Conservation (phyloP, 2,329 filamentous ascomycete species). For the Lasiodiplodia theobromae region DNA sequence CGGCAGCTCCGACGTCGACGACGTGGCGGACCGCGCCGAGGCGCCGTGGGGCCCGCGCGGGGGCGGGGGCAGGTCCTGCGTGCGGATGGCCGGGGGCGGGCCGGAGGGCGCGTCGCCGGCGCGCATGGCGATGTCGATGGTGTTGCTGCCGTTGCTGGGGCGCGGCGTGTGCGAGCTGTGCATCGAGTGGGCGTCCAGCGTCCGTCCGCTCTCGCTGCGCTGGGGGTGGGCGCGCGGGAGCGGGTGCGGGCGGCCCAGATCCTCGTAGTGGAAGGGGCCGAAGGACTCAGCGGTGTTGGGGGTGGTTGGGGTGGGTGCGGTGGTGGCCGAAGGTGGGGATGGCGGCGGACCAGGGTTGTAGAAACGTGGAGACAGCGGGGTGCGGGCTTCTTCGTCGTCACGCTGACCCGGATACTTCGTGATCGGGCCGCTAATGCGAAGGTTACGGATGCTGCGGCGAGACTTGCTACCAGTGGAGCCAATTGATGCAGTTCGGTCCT, state of each 20-base stretch:
- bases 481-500: constrained; percentile 46
- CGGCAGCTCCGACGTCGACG: constrained; percentile 41
- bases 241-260: constrained; percentile 42
- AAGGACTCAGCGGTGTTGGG: constrained; percentile 40
- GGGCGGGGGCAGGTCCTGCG: constrained; percentile 4
- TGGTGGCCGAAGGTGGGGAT: constrained; percentile 47
- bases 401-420: constrained; percentile 51
- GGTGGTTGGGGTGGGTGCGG: constrained; percentile 36
- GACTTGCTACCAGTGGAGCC: constrained; percentile 48
- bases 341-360: constrained; percentile 63
- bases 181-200: constrained; percentile 17
- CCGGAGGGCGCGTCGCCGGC: constrained; percentile 13
- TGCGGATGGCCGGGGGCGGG: constrained; percentile 20
- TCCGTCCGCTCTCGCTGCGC: constrained; percentile 35
- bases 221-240: constrained; percentile 44
- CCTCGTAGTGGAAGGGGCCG: constrained; percentile 42
- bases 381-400: constrained; percentile 56
- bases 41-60: constrained; percentile 29
- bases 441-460: constrained; percentile 58
- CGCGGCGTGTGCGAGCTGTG: constrained; percentile 8
- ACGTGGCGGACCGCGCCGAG: constrained; percentile 28
- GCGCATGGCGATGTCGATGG: constrained; percentile 26
- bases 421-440: constrained; percentile 65
- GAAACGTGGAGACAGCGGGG: constrained; percentile 63
- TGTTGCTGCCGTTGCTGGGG: constrained; percentile 26